Conservation (phyloP, 495 filamentous ascomycete genomes). For the Tuber brumale region DNA sequence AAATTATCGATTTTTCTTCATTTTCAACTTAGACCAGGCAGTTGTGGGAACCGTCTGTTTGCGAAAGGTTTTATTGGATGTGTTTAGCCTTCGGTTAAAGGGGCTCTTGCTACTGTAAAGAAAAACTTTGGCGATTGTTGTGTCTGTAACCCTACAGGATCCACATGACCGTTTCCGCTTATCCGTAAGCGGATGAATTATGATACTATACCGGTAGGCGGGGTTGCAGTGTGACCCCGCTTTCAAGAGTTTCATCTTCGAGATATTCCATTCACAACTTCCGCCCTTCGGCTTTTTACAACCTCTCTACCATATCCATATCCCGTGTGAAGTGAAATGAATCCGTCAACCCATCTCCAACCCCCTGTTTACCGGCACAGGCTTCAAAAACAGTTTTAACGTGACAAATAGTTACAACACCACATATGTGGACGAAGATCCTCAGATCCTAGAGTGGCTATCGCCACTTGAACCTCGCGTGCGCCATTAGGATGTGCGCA, state of each 20-base stretch:
- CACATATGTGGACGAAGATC: not conserved
- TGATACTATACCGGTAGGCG: too few species aligned
- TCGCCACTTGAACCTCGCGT: not conserved
- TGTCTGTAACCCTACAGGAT: too few species aligned
- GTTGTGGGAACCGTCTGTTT: too few species aligned
- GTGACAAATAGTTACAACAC: not conserved
- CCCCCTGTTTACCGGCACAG: not conserved
- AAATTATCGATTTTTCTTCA: too few species aligned
- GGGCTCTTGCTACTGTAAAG: too few species aligned
- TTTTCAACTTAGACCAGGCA: too few species aligned
- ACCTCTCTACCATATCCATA: too few species aligned
- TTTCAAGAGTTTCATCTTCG: not conserved
- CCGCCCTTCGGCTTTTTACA: not conserved
- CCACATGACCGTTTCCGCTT: not conserved
- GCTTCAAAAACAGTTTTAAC: not conserved
- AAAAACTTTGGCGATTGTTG: too few species aligned
- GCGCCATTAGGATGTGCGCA: not conserved
- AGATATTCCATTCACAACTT: not conserved
- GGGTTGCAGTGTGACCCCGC: not conserved
- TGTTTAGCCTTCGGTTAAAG: too few species aligned
- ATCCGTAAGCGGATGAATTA: not conserved
- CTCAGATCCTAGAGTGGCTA: not conserved
- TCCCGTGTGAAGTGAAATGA: not conserved
- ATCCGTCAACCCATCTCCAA: not conserved
- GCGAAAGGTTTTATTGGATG: too few species aligned